Evolutionary conservation across 139 green algal genomes (phyloP), one percentile per base, ranked within the genome.

Genomic region (Tetraselmis striata): DNA sequence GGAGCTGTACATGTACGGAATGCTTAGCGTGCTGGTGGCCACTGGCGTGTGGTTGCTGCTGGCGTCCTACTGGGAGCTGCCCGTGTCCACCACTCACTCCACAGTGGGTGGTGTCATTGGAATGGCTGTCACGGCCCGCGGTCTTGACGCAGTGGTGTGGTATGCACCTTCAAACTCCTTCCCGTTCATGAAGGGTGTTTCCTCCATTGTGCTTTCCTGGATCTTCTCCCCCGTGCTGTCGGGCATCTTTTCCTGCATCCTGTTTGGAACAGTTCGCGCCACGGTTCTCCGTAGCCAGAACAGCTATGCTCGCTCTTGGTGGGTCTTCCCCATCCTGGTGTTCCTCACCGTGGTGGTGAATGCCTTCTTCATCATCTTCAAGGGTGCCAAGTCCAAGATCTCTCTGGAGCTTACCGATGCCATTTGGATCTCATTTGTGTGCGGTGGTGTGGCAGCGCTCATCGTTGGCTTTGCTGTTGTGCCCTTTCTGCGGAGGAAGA

Each of bases 311-410:
- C n/a, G n/a, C n/a, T n/a, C n/a, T n/a, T n/a, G n/a, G n/a, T n/a
- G n/a, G n/a, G n/a, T n/a, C n/a, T n/a, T n/a, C n/a, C n/a, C n/a
- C n/a, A n/a, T n/a, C n/a, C n/a, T n/a, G n/a, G n/a, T n/a, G n/a
- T n/a, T n/a, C 31, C 24, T 91, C 24, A 87, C 86, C 59, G 58
- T 91, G 28, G 90, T 88, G 75, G 31, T 94, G 26, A 92, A 88
- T 77, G 78, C 82, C 1, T 89, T 91, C 78, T 92, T 92, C 80
- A 89, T 95, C 82, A 90, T 92, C 76, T 87, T 93, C 82, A 93
- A 89, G 29, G 86, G 86, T 67, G 59, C 81, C 79, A 87, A 87
- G 32, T 85, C 79, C 77, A 82, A 82, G 67, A 86, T 32, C 23
- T 86, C n/a, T n/a, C n/a, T n/a, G n/a, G n/a, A n/a, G n/a, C n/a